Percentiles rank a stretch among this genome's conserved stretches.
Conservation (phyloP, 495 filamentous ascomycete species). For the Penicillium cataractarum region DNA sequence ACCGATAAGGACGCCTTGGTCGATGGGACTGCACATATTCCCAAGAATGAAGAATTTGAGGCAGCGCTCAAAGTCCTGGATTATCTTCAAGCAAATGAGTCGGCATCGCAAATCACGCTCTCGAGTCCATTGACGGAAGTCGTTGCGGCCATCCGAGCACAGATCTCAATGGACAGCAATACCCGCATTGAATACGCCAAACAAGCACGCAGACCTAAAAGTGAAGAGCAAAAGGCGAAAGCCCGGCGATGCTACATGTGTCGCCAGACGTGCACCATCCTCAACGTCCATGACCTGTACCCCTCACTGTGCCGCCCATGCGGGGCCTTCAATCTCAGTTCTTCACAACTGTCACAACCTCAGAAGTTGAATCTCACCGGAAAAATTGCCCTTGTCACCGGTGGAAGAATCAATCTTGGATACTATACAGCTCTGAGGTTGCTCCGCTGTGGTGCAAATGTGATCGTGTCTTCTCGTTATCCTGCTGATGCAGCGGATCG, state of each 20-base stretch:
- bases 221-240: no score
- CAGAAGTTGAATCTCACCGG: slow-evolving; percentile 32
- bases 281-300: slow-evolving; percentile 35
- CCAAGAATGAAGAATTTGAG: slow-evolving; percentile 29
- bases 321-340: slow-evolving; percentile 43
- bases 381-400: slow-evolving; percentile 50
- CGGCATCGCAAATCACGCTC: slow-evolving; percentile 14
- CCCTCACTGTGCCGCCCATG: slow-evolving; percentile 44
- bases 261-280: slow-evolving; percentile 26
- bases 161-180: slow-evolving; percentile 20
- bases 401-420: slow-evolving; percentile 51
- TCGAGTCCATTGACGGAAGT: slow-evolving; percentile 30
- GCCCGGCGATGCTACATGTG: slow-evolving; percentile 48
- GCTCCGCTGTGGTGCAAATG: slow-evolving; percentile 50
- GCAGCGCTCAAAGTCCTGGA: slow-evolving; percentile 35
- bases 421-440: slow-evolving; percentile 48
- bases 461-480: slow-evolving; percentile 52
- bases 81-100: slow-evolving; percentile 20
- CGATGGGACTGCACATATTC: slow-evolving; percentile 14
- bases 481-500: slow-evolving; percentile 46
- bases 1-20: not conserved
- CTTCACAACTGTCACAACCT: slow-evolving; percentile 37
- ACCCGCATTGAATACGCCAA: slow-evolving; percentile 8
- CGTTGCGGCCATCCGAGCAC: slow-evolving; percentile 13
- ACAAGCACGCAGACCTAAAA: not conserved